phyloP scores from a whole-genome alignment of 306 rosid species.

The Begonia peltatifolia region DNA sequence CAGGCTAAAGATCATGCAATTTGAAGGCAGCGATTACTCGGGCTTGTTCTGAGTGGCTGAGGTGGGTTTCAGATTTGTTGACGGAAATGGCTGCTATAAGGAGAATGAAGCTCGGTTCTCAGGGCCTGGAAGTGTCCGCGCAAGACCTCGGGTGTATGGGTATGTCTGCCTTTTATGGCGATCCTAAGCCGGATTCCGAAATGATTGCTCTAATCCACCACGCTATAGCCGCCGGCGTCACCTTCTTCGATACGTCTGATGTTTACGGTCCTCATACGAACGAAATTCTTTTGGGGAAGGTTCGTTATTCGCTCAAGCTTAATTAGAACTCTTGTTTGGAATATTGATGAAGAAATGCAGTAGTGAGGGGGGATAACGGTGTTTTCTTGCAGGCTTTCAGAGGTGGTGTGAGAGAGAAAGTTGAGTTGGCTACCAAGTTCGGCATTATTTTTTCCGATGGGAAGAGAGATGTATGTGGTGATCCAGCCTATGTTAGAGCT shows the following conservation, averaged over 20 bases:
- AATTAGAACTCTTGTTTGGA: too few relatives aligned
- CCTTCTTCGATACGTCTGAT: conserved; percentile 54
- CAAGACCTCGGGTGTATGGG: conserved; percentile 63
- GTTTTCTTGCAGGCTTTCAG: conserved; percentile 18
- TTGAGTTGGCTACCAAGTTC: conserved; percentile 36
- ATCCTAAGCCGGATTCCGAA: conserved; percentile 49
- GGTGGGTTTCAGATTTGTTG: too few relatives aligned
- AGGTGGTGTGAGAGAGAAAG: conserved; percentile 28
- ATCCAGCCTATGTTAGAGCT: conserved; percentile 43
- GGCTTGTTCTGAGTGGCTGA: too few relatives aligned
- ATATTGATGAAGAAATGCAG: too few relatives aligned
- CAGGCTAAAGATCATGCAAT: too few relatives aligned
- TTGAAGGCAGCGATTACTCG: too few relatives aligned
- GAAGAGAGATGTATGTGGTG: conserved; percentile 27
- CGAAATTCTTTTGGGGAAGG: conserved; percentile 46
- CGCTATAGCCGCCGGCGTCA: conserved; percentile 37
- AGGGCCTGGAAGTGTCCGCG: conserved; percentile 36
- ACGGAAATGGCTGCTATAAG: neutral
- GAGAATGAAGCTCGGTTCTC: conserved; percentile 46
- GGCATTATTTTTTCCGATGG: conserved; percentile 7
- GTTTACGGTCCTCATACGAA: conserved; percentile 46
- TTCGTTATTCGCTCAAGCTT: too few relatives aligned
- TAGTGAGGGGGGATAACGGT: neutral
- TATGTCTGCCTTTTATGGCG: conserved; percentile 48
- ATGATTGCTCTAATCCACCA: conserved; percentile 56